Conservation (phyloP, 495 filamentous ascomycete species). For the Podospora didyma region DNA sequence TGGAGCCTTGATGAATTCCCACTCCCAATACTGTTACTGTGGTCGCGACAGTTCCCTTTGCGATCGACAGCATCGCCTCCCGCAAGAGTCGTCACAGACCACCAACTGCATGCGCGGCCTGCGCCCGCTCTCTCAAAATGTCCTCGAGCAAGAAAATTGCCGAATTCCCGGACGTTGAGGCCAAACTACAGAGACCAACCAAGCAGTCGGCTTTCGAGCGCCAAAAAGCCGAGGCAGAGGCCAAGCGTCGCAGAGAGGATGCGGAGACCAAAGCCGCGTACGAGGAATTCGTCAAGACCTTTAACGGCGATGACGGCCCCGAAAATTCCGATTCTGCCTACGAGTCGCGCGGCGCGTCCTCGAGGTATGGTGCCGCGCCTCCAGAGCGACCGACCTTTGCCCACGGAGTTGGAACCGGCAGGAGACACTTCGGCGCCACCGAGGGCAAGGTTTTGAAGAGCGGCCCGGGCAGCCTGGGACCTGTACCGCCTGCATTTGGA, state of each 20-base stretch:
- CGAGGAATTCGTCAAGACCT: slow-evolving; percentile 86
- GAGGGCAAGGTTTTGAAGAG: slow-evolving; percentile 45
- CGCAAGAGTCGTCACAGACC: neutral
- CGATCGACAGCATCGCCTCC: neutral
- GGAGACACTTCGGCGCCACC: slow-evolving; percentile 43
- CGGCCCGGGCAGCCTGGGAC: slow-evolving; percentile 74
- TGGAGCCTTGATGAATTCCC: too few relatives aligned
- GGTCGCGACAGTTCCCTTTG: too few relatives aligned
- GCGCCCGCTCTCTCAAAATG: slow-evolving; percentile 25
- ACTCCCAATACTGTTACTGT: too few relatives aligned
- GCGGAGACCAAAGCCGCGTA: slow-evolving; percentile 88
- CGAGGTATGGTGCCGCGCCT: slow-evolving; percentile 35
- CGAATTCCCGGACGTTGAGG: slow-evolving; percentile 78
- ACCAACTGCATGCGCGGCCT: slow-evolving; percentile 18
- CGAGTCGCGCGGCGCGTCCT: slow-evolving; percentile 11
- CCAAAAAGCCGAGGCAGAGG: slow-evolving; percentile 89
- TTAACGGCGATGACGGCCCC: slow-evolving; percentile 64
- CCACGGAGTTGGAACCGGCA: slow-evolving; percentile 36
- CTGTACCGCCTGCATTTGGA: slow-evolving; percentile 47
- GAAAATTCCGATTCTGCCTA: slow-evolving; percentile 8
- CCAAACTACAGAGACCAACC: slow-evolving; percentile 76
- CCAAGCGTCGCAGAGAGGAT: slow-evolving; percentile 80
- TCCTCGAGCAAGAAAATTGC: slow-evolving; percentile 37
- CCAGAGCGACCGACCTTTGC: slow-evolving; percentile 28
- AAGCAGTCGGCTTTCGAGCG: slow-evolving; percentile 92